A percentile compares a stretch with the other conserved stretches of the same genome.
phyloP scores from a whole-genome alignment of 345 rosid genomes.

The Geranium rotundifolium region DNA sequence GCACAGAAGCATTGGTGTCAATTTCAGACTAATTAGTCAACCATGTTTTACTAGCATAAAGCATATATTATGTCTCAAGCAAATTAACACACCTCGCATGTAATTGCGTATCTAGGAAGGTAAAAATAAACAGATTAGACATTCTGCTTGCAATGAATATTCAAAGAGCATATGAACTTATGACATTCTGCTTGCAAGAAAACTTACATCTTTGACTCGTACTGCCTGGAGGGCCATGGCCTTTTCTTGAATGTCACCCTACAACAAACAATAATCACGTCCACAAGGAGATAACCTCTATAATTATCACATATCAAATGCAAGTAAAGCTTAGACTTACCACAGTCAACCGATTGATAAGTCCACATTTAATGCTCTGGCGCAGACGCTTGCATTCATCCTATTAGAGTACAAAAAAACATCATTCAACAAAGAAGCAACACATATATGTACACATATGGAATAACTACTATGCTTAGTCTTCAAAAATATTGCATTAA shows the following conservation, averaged over 20 bases:
- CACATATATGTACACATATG: background rate
- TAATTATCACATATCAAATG: background rate
- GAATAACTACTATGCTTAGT: background rate
- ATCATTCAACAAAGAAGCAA: constrained; percentile 4
- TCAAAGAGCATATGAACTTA: background rate
- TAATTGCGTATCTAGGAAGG: background rate
- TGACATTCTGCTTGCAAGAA: background rate
- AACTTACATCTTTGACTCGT: constrained; percentile 88
- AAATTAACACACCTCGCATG: too few species aligned
- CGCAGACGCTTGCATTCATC: constrained; percentile 98
- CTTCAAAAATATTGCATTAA: too few species aligned
- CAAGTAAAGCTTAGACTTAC: constrained; percentile 26
- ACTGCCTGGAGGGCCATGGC: constrained; percentile 84
- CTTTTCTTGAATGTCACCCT: constrained; percentile 94
- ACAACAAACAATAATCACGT: constrained; percentile 13
- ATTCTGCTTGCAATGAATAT: background rate
- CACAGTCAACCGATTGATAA: constrained; percentile 80
- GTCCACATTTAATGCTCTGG: constrained; percentile 96
- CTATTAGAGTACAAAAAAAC: constrained; percentile 28
- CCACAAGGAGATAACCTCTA: background rate
- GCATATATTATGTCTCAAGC: too few species aligned
- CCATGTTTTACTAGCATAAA: too few species aligned
- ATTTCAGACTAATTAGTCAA: too few species aligned
- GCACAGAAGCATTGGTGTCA: too few species aligned
- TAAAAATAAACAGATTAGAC: background rate